Evolutionary conservation across 345 rosid genomes (phyloP).

Genomic region (Xanthoceras sorbifolium): DNA sequence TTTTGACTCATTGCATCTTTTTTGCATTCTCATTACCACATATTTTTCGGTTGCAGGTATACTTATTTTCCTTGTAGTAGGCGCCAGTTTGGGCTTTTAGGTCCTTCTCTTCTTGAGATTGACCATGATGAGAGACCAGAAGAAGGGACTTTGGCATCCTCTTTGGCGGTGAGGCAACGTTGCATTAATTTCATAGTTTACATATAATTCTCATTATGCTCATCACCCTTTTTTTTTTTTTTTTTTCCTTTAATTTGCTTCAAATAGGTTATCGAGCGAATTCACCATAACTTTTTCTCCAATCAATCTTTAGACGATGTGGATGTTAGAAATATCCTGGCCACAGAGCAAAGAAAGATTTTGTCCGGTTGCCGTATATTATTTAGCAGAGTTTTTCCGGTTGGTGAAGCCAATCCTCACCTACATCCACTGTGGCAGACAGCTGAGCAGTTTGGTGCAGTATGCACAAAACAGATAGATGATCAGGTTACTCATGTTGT

Average conservation of each 20-base stretch:
- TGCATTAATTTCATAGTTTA: conserved; percentile 8
- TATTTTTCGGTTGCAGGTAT: conserved; percentile 56
- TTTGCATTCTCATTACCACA: conserved; percentile 15
- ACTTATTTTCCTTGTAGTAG: conserved; percentile 96
- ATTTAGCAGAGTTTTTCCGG: conserved; percentile 92
- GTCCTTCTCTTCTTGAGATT: conserved; percentile 98
- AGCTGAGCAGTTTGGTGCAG: conserved; percentile 98
- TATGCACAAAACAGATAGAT: conserved; percentile 82
- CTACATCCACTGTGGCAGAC: conserved; percentile 94
- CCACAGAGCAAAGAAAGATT: conserved; percentile 81
- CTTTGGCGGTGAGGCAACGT: conserved; percentile 72
- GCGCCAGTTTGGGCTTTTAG: conserved; percentile 93
- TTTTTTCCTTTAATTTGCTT: conserved; percentile 3
- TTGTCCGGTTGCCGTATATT: conserved; percentile 83
- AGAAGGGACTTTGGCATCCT: conserved; percentile 94
- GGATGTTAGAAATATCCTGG: conserved; percentile 88
- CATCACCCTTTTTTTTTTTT: not conserved
- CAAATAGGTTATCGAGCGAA: conserved; percentile 80
- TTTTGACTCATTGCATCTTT: not conserved
- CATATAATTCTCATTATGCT: not conserved
- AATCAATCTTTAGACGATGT: conserved; percentile 70
- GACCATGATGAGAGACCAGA: conserved; percentile 97
- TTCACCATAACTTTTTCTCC: conserved; percentile 77
- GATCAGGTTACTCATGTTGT: conserved; percentile 98
- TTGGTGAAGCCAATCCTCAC: conserved; percentile 94